These are phyloP conservation scores for Epichloe sp. DNA, from an alignment of 2,329 filamentous ascomycete species.

Conservation along the genomic window DNA sequence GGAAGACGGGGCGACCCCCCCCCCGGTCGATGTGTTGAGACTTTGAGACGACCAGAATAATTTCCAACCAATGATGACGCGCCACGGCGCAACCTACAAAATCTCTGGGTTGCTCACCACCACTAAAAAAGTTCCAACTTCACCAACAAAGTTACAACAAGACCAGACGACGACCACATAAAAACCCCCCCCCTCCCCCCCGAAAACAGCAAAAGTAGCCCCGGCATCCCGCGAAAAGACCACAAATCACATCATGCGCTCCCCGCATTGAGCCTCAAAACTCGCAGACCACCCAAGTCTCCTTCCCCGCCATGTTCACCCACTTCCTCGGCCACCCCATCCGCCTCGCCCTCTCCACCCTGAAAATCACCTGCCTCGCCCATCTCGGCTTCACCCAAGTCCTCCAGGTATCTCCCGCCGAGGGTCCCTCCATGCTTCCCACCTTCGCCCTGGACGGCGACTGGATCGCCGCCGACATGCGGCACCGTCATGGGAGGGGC, in stretches of 20 bases:
- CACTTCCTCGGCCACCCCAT: conserved; percentile 27
- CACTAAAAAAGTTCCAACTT: too few relatives aligned
- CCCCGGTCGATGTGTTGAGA: not conserved
- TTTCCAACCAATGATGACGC: not conserved
- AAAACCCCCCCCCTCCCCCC: too few relatives aligned
- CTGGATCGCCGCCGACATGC: conserved; percentile 53
- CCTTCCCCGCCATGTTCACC: conserved; percentile 1
- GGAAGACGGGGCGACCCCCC: accelerated
- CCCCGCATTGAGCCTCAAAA: too few relatives aligned
- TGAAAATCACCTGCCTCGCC: conserved; percentile 28
- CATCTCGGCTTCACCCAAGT: conserved; percentile 43
- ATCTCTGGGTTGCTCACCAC: too few relatives aligned
- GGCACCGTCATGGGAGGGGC: conserved; percentile 53
- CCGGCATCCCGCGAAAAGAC: not conserved
- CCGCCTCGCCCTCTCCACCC: conserved; percentile 20
- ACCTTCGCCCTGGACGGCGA: conserved; percentile 60
- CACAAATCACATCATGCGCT: not conserved
- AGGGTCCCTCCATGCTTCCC: conserved; percentile 80
- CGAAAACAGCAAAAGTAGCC: not conserved
- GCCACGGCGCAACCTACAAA: not conserved
- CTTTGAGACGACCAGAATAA: not conserved
- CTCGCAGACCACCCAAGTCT: not conserved
- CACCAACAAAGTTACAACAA: not conserved
- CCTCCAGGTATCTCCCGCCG: conserved; percentile 43
- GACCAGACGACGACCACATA: not conserved